Evolutionary conservation across 371 early-diverging fungal species (phyloP).

Genomic region (Mucor plumbeus): DNA sequence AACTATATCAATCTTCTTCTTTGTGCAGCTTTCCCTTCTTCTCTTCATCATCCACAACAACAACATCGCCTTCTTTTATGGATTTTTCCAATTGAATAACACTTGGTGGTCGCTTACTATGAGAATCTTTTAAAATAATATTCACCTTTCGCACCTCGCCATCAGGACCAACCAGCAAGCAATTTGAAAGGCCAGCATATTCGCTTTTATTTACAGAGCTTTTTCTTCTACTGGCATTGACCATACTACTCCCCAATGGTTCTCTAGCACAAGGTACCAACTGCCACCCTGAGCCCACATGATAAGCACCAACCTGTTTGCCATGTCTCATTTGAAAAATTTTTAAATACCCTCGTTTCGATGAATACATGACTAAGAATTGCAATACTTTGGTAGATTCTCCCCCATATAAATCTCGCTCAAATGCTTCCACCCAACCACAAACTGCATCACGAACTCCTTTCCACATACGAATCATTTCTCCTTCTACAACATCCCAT

Average conservation of each 20-base stretch:
- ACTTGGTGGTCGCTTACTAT: background rate
- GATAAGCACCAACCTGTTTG: constrained; percentile 61
- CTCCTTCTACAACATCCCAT: constrained; percentile 60
- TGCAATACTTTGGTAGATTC: constrained; percentile 37
- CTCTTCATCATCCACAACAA: no score
- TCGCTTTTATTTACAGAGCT: constrained; percentile 20
- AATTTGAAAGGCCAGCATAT: constrained; percentile 48
- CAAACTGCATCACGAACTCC: constrained; percentile 69
- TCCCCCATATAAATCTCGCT: constrained; percentile 25
- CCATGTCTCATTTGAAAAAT: constrained; percentile 69
- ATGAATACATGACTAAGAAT: constrained; percentile 65
- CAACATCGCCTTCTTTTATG: no score
- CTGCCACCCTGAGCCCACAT: constrained; percentile 64
- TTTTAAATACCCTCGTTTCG: constrained; percentile 60
- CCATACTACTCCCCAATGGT: constrained; percentile 48
- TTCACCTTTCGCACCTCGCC: constrained; percentile 58
- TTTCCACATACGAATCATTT: constrained; percentile 73
- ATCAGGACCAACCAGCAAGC: constrained; percentile 61
- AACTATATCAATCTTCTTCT: no score
- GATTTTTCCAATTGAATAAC: no score
- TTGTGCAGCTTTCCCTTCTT: no score
- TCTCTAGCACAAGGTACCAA: constrained; percentile 50
- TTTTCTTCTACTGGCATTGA: constrained; percentile 36
- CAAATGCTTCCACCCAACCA: constrained; percentile 62
- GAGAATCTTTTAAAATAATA: constrained; percentile 24